Evolutionary conservation across 495 filamentous ascomycete genomes (phyloP).

Genomic region (Neurospora sp.): DNA sequence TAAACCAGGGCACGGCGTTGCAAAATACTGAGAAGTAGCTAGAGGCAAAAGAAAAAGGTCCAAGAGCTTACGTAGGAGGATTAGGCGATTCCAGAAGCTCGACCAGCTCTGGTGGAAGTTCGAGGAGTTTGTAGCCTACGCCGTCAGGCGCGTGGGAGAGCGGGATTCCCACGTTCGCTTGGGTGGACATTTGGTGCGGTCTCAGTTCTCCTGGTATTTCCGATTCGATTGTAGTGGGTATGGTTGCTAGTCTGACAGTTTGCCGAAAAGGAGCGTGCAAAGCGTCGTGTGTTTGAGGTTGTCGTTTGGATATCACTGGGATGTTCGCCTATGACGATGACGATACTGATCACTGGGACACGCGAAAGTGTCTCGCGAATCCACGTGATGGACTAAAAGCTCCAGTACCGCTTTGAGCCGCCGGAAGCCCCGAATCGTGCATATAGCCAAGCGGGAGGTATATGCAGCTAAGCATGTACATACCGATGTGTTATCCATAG

Average conservation of each 20-base stretch:
- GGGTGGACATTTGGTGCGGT: slow-evolving; percentile 44
- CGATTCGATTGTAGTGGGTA: accelerated
- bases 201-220: neutral
- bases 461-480: no score
- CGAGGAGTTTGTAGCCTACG: slow-evolving; percentile 63
- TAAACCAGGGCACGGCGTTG: no score
- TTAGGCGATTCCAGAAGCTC: slow-evolving; percentile 51
- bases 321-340: neutral
- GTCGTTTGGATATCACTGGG: neutral
- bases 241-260: accelerated
- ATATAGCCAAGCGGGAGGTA: no score
- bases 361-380: neutral
- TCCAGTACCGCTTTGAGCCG: no score
- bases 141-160: slow-evolving; percentile 51
- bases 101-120: slow-evolving; percentile 67
- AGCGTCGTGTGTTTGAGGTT: neutral
- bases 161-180: slow-evolving; percentile 47
- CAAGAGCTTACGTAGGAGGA: slow-evolving; percentile 46
- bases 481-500: no score
- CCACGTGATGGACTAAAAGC: neutral
- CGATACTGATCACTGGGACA: neutral
- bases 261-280: neutral
- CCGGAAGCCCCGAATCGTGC: no score
- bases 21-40: no score
- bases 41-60: neutral